Conservation (phyloP, 2,329 filamentous ascomycete species). For the Fusarium sp. region DNA sequence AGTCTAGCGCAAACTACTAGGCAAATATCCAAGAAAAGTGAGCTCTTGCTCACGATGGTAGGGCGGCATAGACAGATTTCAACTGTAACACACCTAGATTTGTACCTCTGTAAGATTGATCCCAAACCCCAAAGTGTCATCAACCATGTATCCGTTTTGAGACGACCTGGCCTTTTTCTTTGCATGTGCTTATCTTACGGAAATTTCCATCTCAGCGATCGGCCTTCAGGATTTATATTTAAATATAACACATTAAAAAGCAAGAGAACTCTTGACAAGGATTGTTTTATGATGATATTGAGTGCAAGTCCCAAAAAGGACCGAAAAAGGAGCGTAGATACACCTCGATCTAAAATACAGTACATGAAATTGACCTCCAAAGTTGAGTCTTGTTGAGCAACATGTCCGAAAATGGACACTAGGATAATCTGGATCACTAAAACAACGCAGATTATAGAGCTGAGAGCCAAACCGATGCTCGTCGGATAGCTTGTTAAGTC, state of each 20-base stretch:
- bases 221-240: no score
- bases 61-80: no score
- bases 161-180: no score
- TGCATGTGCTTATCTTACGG: no score
- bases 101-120: no score
- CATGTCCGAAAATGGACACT: conserved; percentile 29
- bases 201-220: no score
- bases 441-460: conserved; percentile 8
- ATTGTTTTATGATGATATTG: conserved; percentile 10
- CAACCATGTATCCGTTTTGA: no score
- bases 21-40: not conserved
- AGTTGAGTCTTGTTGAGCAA: conserved; percentile 38
- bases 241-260: not conserved
- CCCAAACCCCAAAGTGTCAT: no score
- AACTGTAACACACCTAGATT: no score
- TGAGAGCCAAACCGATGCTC: conserved; percentile 3
- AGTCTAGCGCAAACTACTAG: not conserved
- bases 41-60: not conserved
- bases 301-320: conserved; percentile 9
- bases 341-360: conserved; percentile 41
- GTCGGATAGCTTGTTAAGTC: not conserved
- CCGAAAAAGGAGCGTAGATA: conserved; percentile 36
- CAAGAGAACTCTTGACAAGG: not conserved
- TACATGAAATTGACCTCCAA: conserved; percentile 41
- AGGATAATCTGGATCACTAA: conserved; percentile 16